phyloP scores from a whole-genome alignment of 75 land plant genomes.

The Adiantum capillusveneris region DNA sequence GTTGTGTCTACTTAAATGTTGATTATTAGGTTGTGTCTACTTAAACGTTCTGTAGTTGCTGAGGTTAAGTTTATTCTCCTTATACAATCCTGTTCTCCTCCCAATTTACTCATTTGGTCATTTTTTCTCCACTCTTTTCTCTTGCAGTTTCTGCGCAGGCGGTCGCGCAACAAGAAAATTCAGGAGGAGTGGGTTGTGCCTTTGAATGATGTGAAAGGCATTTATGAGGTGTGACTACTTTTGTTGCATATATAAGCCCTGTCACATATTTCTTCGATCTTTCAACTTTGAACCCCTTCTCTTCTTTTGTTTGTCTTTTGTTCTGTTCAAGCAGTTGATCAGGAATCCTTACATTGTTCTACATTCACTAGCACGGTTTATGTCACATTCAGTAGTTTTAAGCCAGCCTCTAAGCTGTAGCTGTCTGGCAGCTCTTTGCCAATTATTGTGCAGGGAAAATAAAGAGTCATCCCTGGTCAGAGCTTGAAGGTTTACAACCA shows the following conservation, averaged over 20 bases:
- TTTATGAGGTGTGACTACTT: conserved; percentile 55
- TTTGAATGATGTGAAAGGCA: conserved; percentile 59
- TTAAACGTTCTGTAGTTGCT: background rate
- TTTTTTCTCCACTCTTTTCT: conserved; percentile 4
- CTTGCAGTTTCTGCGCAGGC: conserved; percentile 76
- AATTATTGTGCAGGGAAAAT: conserved; percentile 67
- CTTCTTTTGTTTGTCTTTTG: too few relatives aligned
- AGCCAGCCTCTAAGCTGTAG: background rate
- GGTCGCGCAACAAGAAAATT: conserved; percentile 84
- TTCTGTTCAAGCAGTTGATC: too few relatives aligned
- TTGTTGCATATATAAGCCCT: too few relatives aligned
- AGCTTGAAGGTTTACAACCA: conserved; percentile 90
- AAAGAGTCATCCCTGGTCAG: conserved; percentile 86
- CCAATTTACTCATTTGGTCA: too few relatives aligned
- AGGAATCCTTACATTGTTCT: too few relatives aligned
- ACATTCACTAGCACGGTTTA: too few relatives aligned
- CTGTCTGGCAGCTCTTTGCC: conserved; percentile 51
- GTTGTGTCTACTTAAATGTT: conserved; percentile 13
- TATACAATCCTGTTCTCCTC: too few relatives aligned
- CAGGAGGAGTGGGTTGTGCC: conserved; percentile 86
- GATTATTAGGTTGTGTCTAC: conserved; percentile 61
- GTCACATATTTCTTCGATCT: too few relatives aligned
- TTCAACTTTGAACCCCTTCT: too few relatives aligned
- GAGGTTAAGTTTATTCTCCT: too few relatives aligned
- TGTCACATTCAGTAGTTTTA: too few relatives aligned